phyloP scores from a whole-genome alignment of 768 basidiomycete genomes.

The Crassisporium funariophilum region DNA sequence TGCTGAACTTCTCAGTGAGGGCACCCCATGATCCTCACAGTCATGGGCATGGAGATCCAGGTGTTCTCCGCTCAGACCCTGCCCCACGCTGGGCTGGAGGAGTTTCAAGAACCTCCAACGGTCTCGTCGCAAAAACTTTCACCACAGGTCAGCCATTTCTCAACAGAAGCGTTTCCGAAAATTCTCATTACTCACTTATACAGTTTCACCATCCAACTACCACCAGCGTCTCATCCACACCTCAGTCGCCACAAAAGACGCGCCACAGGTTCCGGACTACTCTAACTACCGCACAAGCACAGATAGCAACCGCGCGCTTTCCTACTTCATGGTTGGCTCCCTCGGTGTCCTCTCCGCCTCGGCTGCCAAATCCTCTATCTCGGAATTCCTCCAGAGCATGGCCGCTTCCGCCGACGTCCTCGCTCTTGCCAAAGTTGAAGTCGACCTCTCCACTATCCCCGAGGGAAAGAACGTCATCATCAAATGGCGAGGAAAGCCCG shows the following conservation, averaged over 20 bases:
- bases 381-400: constrained; percentile 96
- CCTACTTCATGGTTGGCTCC: constrained; percentile 90
- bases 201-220: constrained; percentile 57
- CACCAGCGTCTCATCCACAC: constrained; percentile 80
- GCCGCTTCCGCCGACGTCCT: constrained; percentile 97
- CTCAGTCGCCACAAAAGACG: constrained; percentile 65
- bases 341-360: constrained; percentile 94
- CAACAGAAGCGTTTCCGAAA: neutral
- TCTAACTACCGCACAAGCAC: constrained; percentile 74
- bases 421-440: constrained; percentile 96
- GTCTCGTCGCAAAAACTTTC: constrained; percentile 67
- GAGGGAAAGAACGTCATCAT: constrained; percentile 97
- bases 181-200: constrained; percentile 11
- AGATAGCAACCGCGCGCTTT: constrained; percentile 70
- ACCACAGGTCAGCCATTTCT: constrained; percentile 52
- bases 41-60: constrained; percentile 56
- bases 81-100: constrained; percentile 68
- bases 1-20: constrained; percentile 72
- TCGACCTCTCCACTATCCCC: constrained; percentile 86
- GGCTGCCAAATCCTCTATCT: constrained; percentile 89
- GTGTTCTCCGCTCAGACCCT: constrained; percentile 61
- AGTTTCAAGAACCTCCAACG: constrained; percentile 47
- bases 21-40: constrained; percentile 62
- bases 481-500: constrained; percentile 99
- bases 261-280: constrained; percentile 89